Base-by-base conservation (phyloP, 129 eudicot species). In the Kitagawia praeruptora region DNA sequence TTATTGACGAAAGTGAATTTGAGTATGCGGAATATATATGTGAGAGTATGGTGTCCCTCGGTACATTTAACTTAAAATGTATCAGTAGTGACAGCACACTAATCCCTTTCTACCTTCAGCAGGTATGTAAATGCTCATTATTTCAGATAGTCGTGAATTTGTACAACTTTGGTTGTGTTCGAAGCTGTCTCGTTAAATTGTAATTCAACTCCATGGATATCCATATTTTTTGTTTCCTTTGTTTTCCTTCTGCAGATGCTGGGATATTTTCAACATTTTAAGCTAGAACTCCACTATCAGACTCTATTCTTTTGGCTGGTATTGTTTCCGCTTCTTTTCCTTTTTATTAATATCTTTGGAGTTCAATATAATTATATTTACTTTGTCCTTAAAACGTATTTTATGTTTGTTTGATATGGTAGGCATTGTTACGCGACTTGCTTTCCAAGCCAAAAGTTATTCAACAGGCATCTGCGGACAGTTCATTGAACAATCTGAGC, bases 271-370 rank as follows among this genome's bases (percentile, higher is more conserved):
- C 92, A 88, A 85, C 97, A 95, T 84, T 84, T 77, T 78, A 95
- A 89, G 88, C 86, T 95, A 58, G 90, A 82, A 51, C 93, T 95
- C 75, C 97, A 95, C 85, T 88, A 85, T 73, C 96, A 92, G 58
- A 89, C 99, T 82, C 90, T 95, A 41, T 76, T 84, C 67, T 95
- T 95, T 86, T 92, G 97, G 97, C 94, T 95, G 99, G 97, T 94
- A 88, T 64, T 80, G 54, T 67, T 69, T 42, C 70, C 77, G 11
- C 7, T 73, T 73, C 47, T 83, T n/a, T 61, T 74, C 46, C 14
- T 77, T 77, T 47, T 49, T 31, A 12, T 31, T 12, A 31, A 14
- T 34, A 31, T 31, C 31, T 28, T 15, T 58, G 75, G 46, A 72
- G 75, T 75, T 85, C 69, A 31, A 44, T 86, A 79, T 66, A 42